Evolutionary conservation across 2,329 filamentous ascomycete genomes (phyloP), one percentile per base, ranked within the genome.

Genomic region (Paecilomyces fulvus): DNA sequence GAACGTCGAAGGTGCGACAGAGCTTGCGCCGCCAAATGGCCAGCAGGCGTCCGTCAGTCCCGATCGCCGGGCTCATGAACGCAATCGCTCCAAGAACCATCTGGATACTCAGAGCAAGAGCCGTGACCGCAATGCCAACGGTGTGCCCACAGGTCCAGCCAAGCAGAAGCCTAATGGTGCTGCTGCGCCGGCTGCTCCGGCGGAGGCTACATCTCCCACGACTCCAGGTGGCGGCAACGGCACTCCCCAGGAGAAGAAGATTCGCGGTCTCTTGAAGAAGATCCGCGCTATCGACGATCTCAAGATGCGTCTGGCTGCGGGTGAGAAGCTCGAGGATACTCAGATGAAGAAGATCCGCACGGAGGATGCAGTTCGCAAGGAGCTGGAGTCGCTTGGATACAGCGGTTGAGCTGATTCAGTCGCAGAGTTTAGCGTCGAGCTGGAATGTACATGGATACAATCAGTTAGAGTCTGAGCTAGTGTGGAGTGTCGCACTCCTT

Each of bases 301-400:
- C 59, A 96, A 97, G 80, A 96, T 97, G 92, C 85, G 94, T 56
- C 85, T 92, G 63, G 94, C 92, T 2, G 87, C 88, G 31, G 92
- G 92, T 4, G 94, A 99, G 80, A 97, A 96, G 80, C 78, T 99
- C 59, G 94, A 99, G 77, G 92, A 96, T 69, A 99, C 94, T 30
- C 94, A 99, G 77, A 85, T 99, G 75, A 95, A 96, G 81, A 99
- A 99, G 83, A 99, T 99, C 65, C 83, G 84, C 56, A 97, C 91
- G 21, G 95, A 97, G 78, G 79, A 85, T 52, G 76, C 82, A 14
- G 92, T 99, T 57, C 80, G 92, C 60, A 90, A 88, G 75, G 94
- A 99, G 76, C 77, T 99, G 58, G 83, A 88, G 51, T 77, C 73
- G 7, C 70, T 92, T 61, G 82, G 81, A 33, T 79, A 74, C 67